A percentile compares a stretch with the other conserved stretches of the same genome.
Evolutionary conservation across 2,329 filamentous ascomycete species (phyloP).

Genomic region (Domatiomyces catenatus): DNA sequence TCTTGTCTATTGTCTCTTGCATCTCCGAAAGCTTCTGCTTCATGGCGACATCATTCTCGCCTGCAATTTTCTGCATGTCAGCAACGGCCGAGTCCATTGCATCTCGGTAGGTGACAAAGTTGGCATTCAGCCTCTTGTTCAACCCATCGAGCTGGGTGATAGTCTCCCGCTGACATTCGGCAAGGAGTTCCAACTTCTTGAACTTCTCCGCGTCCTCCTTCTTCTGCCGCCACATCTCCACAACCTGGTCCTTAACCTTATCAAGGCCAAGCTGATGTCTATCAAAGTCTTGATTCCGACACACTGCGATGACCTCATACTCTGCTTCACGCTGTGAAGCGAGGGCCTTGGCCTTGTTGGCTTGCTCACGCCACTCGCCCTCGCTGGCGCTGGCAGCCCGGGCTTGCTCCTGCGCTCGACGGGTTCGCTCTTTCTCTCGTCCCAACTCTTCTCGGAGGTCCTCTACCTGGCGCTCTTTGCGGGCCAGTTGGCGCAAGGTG

Average conservation of each 20-base stretch:
- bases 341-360: conserved; percentile 18
- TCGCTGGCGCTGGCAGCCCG: conserved; percentile 13
- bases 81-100: conserved; percentile 27
- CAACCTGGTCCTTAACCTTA: conserved; percentile 23
- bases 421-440: conserved; percentile 27
- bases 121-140: conserved; percentile 25
- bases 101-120: conserved; percentile 29
- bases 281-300: conserved; percentile 26
- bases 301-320: conserved; percentile 29
- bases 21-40: conserved; percentile 26
- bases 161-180: conserved; percentile 32
- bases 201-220: conserved; percentile 25
- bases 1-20: conserved; percentile 28
- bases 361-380: conserved; percentile 16
- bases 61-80: conserved; percentile 15
- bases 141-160: conserved; percentile 26
- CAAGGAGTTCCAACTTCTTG: conserved; percentile 29
- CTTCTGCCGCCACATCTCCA: conserved; percentile 20
- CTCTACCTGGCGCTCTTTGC: conserved; percentile 34
- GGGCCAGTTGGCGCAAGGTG: conserved; percentile 30
- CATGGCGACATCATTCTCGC: conserved; percentile 19
- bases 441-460: conserved; percentile 27
- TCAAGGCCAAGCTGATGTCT: conserved; percentile 27
- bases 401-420: conserved; percentile 27
- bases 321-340: conserved; percentile 19